Evolutionary conservation across 768 basidiomycete genomes (phyloP).

Genomic region (Tylopilus intermedius): DNA sequence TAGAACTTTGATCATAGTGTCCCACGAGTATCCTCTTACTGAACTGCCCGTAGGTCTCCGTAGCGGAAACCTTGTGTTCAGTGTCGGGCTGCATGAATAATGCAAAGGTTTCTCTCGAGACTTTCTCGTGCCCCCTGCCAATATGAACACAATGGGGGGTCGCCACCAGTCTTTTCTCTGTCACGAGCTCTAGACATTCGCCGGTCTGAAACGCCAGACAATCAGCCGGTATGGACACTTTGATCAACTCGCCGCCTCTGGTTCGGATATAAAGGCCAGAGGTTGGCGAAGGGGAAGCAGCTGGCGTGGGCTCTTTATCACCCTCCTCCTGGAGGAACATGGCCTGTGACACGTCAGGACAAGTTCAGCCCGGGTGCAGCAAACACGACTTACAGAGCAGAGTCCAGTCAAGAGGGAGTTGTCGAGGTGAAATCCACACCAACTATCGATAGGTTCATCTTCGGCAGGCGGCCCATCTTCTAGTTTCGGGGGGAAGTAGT

Average conservation of each 20-base stretch:
- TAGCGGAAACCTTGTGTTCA: constrained; percentile 61
- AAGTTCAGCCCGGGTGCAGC: neutral
- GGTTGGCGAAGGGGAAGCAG: constrained; percentile 64
- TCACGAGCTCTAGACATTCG: constrained; percentile 89
- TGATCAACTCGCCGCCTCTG: constrained; percentile 69
- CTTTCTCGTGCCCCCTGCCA: constrained; percentile 46
- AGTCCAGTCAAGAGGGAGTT: constrained; percentile 89
- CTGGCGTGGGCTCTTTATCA: constrained; percentile 38
- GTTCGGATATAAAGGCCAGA: constrained; percentile 92
- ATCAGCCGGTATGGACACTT: constrained; percentile 80
- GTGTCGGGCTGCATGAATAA: constrained; percentile 88
- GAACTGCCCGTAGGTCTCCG: constrained; percentile 85
- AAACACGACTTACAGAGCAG: constrained; percentile 59
- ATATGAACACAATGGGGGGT: constrained; percentile 94
- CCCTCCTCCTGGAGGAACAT: constrained; percentile 66
- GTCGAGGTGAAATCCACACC: constrained; percentile 95
- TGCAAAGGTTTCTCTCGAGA: constrained; percentile 85
- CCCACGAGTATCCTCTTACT: constrained; percentile 72
- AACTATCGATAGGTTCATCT: constrained; percentile 73
- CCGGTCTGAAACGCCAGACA: constrained; percentile 96
- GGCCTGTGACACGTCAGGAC: constrained; percentile 45
- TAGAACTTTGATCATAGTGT: constrained; percentile 35
- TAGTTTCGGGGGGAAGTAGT: constrained; percentile 80
- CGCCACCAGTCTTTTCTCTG: constrained; percentile 72
- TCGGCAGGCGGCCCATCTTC: constrained; percentile 36